These are phyloP conservation scores for Aquilaria malaccensis DNA, from an alignment of 345 rosid species.

Conservation along the genomic window DNA sequence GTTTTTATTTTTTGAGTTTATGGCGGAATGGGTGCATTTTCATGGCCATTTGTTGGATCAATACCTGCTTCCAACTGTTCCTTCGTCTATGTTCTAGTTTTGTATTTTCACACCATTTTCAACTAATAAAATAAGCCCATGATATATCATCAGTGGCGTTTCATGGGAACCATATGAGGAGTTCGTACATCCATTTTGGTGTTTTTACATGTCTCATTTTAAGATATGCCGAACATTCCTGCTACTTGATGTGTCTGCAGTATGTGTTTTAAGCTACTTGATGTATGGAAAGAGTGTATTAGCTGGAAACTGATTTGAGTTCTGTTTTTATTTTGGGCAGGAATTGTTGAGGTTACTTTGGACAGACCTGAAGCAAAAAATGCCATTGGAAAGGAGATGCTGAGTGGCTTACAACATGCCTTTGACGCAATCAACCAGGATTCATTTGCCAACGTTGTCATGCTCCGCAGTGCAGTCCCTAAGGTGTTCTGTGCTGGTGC, in stretches of 20 bases:
- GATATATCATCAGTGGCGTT: no score
- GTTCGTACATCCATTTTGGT: no score
- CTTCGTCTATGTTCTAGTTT: no score
- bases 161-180: no score
- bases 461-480: constrained; percentile 72
- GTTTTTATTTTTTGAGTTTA: neutral
- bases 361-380: constrained; percentile 65
- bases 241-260: neutral
- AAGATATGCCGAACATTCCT: neutral
- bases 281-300: neutral
- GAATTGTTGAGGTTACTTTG: constrained; percentile 73
- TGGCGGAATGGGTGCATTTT: neutral
- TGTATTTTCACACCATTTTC: no score
- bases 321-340: constrained; percentile 25
- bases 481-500: constrained; percentile 91
- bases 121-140: no score
- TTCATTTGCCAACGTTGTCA: constrained; percentile 53
- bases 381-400: constrained; percentile 71
- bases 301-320: neutral
- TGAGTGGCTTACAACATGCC: constrained; percentile 49
- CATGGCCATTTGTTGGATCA: neutral
- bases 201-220: neutral
- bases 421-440: constrained; percentile 54
- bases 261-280: neutral
- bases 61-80: no score